Evolutionary conservation across 176 grass and related monocot genomes (phyloP), one percentile per base, ranked within the genome.

Genomic region (Carex pumila): DNA sequence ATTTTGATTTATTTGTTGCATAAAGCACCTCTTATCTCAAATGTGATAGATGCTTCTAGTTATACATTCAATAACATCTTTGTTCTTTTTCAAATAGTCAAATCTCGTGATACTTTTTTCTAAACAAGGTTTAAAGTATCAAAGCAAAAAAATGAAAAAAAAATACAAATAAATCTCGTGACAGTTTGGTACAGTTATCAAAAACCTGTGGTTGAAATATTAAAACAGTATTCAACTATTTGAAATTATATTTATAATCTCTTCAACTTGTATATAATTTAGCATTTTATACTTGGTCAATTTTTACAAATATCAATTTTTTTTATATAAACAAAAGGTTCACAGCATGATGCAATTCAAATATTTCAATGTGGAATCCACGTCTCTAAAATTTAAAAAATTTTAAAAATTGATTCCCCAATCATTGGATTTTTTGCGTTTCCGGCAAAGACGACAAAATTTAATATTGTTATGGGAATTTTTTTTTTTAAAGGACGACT

Each of bases 301-400:
- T 29, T 74, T 73, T 25, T 74, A 74, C 43, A 22, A 25, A 22
- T 50, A 25, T 1, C 3, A 31, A 54, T 31, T 76, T 50, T 72
- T 61, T 62, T 15, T 34, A 65, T 65, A 32, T 62, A 22, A 34
- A 65, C 1, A 65, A 1, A 65, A 65, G 10, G 12, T 65, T 15
- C 5, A 18, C 18, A 18, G 30, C 0, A 5, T 34, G 11, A 4
- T 32, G 29, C 11, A 14, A 13, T 66, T 34, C 12, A 34, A 66
- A 29, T 66, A 69, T 69, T 71, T 71, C 2, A 77, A 77, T 32
- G 73, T 77, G 73, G 43, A 77, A 56, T 15, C 25, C 73, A 76
- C 72, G 21, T 77, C 12, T 56, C 25, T 56, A 77, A 31, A 56
- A 75, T 14, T 30, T 53, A 31, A 13, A 30, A 21, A 30, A 21